These are phyloP conservation scores for Amyloporia xantha DNA, from an alignment of 768 basidiomycete genomes.

Conservation along the genomic window DNA sequence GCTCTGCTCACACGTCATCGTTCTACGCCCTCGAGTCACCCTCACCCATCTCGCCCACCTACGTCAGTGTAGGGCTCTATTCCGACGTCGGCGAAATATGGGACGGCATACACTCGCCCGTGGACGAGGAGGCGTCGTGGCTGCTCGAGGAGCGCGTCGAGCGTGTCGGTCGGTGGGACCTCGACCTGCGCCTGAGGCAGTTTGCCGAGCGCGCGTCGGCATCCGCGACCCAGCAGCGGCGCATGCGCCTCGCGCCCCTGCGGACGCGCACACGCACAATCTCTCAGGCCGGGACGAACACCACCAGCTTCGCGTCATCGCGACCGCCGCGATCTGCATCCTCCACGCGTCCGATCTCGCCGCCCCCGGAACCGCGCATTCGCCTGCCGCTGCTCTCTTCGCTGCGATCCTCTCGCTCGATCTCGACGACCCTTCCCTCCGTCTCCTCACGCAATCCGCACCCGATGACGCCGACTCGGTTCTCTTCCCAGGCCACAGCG, in stretches of 20 bases:
- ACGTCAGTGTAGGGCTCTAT: slow-evolving; percentile 3
- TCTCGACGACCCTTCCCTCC: slow-evolving; percentile 32
- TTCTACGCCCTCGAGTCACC: not conserved
- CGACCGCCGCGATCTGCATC: too few species aligned
- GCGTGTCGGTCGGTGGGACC: slow-evolving; percentile 13
- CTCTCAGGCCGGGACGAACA: slow-evolving; percentile 10
- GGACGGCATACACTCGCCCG: slow-evolving; percentile 15
- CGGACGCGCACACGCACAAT: slow-evolving; percentile 13
- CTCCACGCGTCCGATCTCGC: not conserved
- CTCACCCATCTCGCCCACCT: not conserved
- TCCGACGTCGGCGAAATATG: slow-evolving; percentile 17
- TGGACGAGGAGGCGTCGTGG: slow-evolving; percentile 12
- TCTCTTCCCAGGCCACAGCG: slow-evolving; percentile 27
- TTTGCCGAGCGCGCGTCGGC: slow-evolving; percentile 1
- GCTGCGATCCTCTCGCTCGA: slow-evolving; percentile 30
- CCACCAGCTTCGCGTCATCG: slow-evolving; percentile 1
- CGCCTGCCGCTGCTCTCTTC: slow-evolving; percentile 32
- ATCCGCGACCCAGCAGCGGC: not conserved
- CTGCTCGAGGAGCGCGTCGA: slow-evolving; percentile 18
- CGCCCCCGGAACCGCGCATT: slow-evolving; percentile 25
- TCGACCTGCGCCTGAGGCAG: not conserved
- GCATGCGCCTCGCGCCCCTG: slow-evolving; percentile 1
- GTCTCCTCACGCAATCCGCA: slow-evolving; percentile 29
- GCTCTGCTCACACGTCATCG: not conserved
- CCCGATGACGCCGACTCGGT: slow-evolving; percentile 21